phyloP scores from a whole-genome alignment of 2,329 filamentous ascomycete genomes.

The Penicillium hordei region DNA sequence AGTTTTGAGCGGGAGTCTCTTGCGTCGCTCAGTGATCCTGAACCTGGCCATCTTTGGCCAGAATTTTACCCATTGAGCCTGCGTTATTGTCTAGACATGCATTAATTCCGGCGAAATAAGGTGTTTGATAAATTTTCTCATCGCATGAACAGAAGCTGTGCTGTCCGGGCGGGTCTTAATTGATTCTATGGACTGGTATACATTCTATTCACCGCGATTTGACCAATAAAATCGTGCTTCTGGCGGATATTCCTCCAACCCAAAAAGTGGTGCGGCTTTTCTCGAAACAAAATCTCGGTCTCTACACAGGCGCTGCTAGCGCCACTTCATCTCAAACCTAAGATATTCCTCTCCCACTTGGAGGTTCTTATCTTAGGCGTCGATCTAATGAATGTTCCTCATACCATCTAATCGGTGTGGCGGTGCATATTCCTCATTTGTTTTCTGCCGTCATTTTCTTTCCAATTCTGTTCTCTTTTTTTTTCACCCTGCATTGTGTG shows the following conservation, averaged over 20 bases:
- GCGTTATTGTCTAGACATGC: slow-evolving; percentile 29
- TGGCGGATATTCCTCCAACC: slow-evolving; percentile 3
- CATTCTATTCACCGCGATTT: neutral
- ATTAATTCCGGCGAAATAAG: slow-evolving; percentile 25
- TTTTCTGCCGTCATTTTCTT: slow-evolving; percentile 11
- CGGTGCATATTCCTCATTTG: slow-evolving; percentile 14
- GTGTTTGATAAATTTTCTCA: slow-evolving; percentile 21
- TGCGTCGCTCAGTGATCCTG: slow-evolving; percentile 16
- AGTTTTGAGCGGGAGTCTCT: slow-evolving; percentile 43
- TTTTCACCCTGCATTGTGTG: slow-evolving; percentile 20
- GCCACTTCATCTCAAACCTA: neutral
- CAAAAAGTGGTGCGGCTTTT: slow-evolving; percentile 19
- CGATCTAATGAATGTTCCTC: slow-evolving; percentile 25
- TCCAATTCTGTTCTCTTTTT: slow-evolving; percentile 16
- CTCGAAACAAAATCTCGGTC: slow-evolving; percentile 11
- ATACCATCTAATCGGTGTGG: slow-evolving; percentile 13
- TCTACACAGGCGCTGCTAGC: slow-evolving; percentile 4
- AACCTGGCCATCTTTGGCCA: slow-evolving; percentile 1
- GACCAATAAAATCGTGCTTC: slow-evolving; percentile 4
- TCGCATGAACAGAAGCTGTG: neutral
- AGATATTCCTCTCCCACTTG: neutral
- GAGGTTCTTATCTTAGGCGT: slow-evolving; percentile 7
- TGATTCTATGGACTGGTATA: neutral
- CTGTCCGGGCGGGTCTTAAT: neutral
- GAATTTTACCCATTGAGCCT: neutral